Conservation (phyloP, 306 rosid species). For the Adenanthera pavonina region DNA sequence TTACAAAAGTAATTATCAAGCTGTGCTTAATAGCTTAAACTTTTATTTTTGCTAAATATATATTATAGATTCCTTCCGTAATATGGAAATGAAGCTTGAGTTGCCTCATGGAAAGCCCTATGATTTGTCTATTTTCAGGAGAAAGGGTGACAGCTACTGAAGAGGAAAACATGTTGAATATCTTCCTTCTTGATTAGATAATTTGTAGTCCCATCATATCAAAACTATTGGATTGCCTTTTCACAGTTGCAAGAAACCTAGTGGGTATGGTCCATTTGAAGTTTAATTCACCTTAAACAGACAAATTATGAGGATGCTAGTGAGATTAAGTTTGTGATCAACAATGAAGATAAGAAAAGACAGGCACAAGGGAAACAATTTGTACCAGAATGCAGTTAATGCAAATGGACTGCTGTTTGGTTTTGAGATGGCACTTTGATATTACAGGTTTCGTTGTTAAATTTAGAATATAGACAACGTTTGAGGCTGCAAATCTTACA, state of each 20-base stretch:
- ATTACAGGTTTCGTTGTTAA: slow-evolving; percentile 1
- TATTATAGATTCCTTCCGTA: neutral
- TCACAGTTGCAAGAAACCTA: slow-evolving; percentile 34
- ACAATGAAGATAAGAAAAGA: slow-evolving; percentile 31
- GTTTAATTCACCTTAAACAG: slow-evolving; percentile 26
- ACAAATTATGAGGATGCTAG: slow-evolving; percentile 25
- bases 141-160: slow-evolving; percentile 45
- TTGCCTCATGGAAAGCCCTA: slow-evolving; percentile 20
- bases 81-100: slow-evolving; percentile 21
- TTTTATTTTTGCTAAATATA: neutral
- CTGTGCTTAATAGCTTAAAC: neutral
- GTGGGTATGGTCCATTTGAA: slow-evolving; percentile 37
- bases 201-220: slow-evolving; percentile 43
- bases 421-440: slow-evolving; percentile 11
- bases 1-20: neutral
- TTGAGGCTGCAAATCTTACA: slow-evolving; percentile 37
- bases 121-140: slow-evolving; percentile 50
- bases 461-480: neutral
- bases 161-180: slow-evolving; percentile 47
- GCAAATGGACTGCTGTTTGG: slow-evolving; percentile 22
- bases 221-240: slow-evolving; percentile 33
- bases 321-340: slow-evolving; percentile 28
- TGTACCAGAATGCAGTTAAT: slow-evolving; percentile 29
- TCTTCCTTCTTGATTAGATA: slow-evolving; percentile 36
- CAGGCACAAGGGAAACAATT: slow-evolving; percentile 27